Conservation (phyloP, 768 basidiomycete species). For the Pisolithus orientalis region DNA sequence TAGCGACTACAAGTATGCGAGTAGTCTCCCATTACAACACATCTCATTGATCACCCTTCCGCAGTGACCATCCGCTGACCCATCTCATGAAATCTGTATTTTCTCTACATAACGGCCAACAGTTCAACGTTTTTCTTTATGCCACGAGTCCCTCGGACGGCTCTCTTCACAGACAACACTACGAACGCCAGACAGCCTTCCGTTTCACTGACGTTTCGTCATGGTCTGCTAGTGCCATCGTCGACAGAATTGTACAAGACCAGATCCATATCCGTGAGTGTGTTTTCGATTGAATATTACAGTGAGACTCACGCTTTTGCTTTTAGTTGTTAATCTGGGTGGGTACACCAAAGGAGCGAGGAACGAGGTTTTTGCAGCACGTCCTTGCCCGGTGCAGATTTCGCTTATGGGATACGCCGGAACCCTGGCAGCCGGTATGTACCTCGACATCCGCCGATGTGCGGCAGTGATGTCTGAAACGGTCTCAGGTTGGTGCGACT, state of each 20-base stretch:
- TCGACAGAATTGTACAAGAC: slow-evolving; percentile 34
- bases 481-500: slow-evolving; percentile 40
- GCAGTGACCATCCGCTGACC: slow-evolving; percentile 44
- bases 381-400: slow-evolving; percentile 43
- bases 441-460: neutral
- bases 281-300: neutral
- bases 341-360: slow-evolving; percentile 49
- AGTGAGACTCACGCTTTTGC: neutral
- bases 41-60: neutral
- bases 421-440: slow-evolving; percentile 34
- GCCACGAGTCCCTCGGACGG: slow-evolving; percentile 44
- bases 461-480: neutral
- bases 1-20: slow-evolving; percentile 38
- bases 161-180: slow-evolving; percentile 37
- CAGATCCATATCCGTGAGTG: slow-evolving; percentile 41
- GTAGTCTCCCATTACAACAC: neutral
- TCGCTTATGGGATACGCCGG: slow-evolving; percentile 48
- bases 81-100: slow-evolving; percentile 51
- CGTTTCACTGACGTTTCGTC: slow-evolving; percentile 38
- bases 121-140: slow-evolving; percentile 40
- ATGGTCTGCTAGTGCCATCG: slow-evolving; percentile 30
- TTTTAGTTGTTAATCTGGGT: slow-evolving; percentile 37
- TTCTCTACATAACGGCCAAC: slow-evolving; percentile 33
- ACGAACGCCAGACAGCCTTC: slow-evolving; percentile 32
- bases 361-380: slow-evolving; percentile 47